Base-by-base conservation (phyloP, 257 asterid genomes). In the Hygrophila difformis region DNA sequence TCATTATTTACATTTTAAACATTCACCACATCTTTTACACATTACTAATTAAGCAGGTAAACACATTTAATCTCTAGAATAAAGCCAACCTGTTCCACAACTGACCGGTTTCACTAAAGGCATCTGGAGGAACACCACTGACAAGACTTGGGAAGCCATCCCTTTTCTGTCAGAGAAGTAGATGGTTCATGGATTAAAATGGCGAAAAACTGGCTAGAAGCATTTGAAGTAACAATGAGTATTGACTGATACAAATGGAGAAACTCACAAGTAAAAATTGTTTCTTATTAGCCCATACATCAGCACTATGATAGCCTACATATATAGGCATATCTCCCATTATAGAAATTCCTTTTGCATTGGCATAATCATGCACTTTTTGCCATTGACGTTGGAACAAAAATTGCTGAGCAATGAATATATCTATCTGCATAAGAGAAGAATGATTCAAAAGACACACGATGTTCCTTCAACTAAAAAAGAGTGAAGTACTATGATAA, bases 301-400 rank as follows among this genome's bases (percentile, higher is more conserved):
- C 98, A 41, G 98, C 93, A 70, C 96, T 86, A 54, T 91, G 94
- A 77, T 91, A 86, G 61, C 94, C 96, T 65, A 91, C 95, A 69
- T 91, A 91, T 34, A 91, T 91, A 19, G 98, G 96, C 98, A 91
- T 91, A 71, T 91, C 98, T 64, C 98, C 98, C 98, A 91, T 91
- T 51, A 86, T 86, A 64, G 93, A 75, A 41, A 91, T 76, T 44
- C 95, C 96, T 61, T 80, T 86, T 45, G 16, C 43, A 55, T 38
- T 78, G 41, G 98, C 96, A 76, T 91, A 91, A 48, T 76, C 67
- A 31, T 70, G 95, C 49, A 91, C 71, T 55, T 91, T 86, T 61
- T 82, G 70, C 98, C 98, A 91, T 68, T 91, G 98, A 62, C 88
- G 78, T 74, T 91, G 95, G 70, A 91, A 91, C 67, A 91, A 64